Base-by-base conservation (phyloP, 306 rosid genomes). In the Acmispon strigosus region DNA sequence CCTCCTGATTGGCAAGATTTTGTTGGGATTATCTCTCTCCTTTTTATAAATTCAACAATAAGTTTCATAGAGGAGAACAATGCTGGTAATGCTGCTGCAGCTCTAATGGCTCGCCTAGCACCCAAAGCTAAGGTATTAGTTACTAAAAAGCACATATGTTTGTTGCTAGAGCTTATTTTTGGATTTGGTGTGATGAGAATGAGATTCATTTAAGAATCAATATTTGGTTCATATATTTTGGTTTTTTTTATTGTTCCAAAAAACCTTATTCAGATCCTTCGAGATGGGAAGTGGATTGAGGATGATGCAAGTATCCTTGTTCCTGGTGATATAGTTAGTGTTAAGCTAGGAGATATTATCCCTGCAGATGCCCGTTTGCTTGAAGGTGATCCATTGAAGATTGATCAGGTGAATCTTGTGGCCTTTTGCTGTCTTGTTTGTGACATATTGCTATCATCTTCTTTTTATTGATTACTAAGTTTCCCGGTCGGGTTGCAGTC, bases 1-100 rank as follows among this genome's bases (percentile, higher is more conserved):
- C 87, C 88, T 34, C 96, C 94, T 10, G 94, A 90, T 63, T 90
- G 96, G 96, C 94, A 90, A 86, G 94, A 90, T 71, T 90, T 88
- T 70, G 84, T 86, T 61, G 96, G 96, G 59, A 88, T 90, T 71
- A 84, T 79, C 44, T 63, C 86, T 22, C 84, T 90, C 63, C 86
- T 90, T 6, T 0, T 90, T 13, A 88, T 90, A 81, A 90, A 90
- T 69, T 90, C 96, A 32, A 90, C 94, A 22, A 90, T 90, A 69
- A 90, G 96, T 76, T 90, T 86, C 72, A 86, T 88, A 42, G 94
- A 90, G 85, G 96, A 90, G 86, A 90, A 89, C 87, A 91, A 89
- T 78, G 97, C 96, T 15, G 97, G 96, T 16, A 91, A 89, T 59
- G 96, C 96, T 32, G 96, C 96, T 0, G 97, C 91, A 0, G 86